Base-by-base conservation (phyloP, 345 rosid genomes). In the Hypericum androsaemum region DNA sequence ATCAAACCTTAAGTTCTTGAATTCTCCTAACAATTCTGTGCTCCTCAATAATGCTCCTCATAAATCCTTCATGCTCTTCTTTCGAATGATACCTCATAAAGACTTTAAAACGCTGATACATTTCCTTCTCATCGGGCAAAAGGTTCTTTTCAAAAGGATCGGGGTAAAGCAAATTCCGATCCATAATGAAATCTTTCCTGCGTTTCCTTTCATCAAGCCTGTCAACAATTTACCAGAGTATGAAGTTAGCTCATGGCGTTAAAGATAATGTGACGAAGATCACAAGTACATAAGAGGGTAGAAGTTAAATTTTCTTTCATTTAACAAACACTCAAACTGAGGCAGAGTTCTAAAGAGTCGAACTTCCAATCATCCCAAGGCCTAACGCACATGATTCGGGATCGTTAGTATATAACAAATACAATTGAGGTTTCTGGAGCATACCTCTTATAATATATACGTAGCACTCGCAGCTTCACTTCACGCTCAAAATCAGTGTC, bases 121-220 rank as follows among this genome's bases (percentile, higher is more conserved):
- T 68, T 42, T 80, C 82, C 62, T 59, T 81, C 79, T 84, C 94
- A 51, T 80, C 94, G 8, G 75, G 64, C 37, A 84, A 74, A 54
- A 88, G 88, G 63, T 68, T 71, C 66, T 64, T 76, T 80, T 88
- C 94, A 48, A 81, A 78, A 56, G 80, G 73, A 53, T 84, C 81
- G 14, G 84, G 76, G 64, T 77, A 72, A 65, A 92, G 73, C 64
- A 92, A 65, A 68, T 88, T 85, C 69, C 96, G 80, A 58, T 88
- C 96, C 58, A 92, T 64, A 65, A 85, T 74, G 60, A 92, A 92
- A 52, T 88, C 82, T 66, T 85, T 92, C 65, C 94, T 78, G n/a
- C 85, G 85, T 67, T 88, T 85, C 79, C 98, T 85, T 78, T 92
- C 98, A 60, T 88, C 95, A 63, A 88, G 88, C 81, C 98, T 88